A percentile compares a stretch with the other conserved stretches of the same genome.
Conservation (phyloP, 2,329 filamentous ascomycete species). For the Metarhizium album region DNA sequence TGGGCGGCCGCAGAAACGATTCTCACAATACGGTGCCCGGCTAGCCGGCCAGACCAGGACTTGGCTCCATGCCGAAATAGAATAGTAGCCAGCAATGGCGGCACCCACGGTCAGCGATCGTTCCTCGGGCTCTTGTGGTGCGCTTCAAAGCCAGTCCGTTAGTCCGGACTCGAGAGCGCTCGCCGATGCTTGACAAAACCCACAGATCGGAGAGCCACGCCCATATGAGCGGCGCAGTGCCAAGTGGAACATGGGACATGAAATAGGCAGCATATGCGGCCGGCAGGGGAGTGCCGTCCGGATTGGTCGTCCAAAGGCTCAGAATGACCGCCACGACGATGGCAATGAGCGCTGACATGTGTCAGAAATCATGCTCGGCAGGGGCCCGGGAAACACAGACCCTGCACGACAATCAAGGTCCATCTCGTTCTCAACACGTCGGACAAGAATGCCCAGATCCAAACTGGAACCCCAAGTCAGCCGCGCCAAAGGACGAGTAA, state of each 20-base stretch:
- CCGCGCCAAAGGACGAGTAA: too few species aligned
- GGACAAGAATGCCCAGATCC: constrained; percentile 42
- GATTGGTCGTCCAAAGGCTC: constrained; percentile 40
- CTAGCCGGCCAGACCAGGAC: constrained; percentile 40
- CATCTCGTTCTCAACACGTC: constrained; percentile 38
- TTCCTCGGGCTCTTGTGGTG: constrained; percentile 36
- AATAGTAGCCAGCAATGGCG: constrained; percentile 37
- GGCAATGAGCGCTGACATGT: constrained; percentile 26
- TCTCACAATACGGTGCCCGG: constrained; percentile 36
- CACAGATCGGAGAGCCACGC: constrained; percentile 39
- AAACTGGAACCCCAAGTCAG: constrained; percentile 24
- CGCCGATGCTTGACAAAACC: not conserved
- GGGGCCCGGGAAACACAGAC: constrained; percentile 9
- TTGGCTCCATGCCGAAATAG: constrained; percentile 39
- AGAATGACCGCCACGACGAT: constrained; percentile 39
- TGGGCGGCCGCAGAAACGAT: not conserved
- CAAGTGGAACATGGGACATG: constrained; percentile 34
- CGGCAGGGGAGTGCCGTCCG: constrained; percentile 27
- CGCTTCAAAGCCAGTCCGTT: not conserved
- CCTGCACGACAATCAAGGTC: constrained; percentile 37
- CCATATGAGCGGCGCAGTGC: constrained; percentile 40
- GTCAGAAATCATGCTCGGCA: not conserved
- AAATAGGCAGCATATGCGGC: constrained; percentile 42
- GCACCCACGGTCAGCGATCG: constrained; percentile 37
- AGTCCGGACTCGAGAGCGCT: not conserved